A percentile compares a stretch with the other conserved stretches of the same genome.
Conservation (phyloP, 2,329 filamentous ascomycete species). For the Beauveria sp. region DNA sequence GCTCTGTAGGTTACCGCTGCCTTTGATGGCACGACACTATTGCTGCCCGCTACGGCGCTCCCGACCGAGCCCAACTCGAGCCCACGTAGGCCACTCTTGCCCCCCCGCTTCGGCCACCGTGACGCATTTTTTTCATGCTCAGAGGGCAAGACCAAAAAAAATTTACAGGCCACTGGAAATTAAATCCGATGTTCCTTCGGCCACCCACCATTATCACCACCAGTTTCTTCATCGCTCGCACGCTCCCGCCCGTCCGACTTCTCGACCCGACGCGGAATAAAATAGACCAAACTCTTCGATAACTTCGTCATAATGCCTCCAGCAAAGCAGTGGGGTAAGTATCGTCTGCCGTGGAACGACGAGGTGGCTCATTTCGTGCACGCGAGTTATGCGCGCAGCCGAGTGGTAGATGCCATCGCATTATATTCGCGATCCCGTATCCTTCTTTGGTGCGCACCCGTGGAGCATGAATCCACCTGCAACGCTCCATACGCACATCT, state of each 20-base stretch:
- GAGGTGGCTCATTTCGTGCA: not conserved
- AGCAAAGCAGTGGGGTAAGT: slow-evolving; percentile 37
- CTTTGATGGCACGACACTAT: not conserved
- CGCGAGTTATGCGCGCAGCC: not conserved
- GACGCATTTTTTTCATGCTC: not conserved
- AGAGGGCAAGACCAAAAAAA: not conserved
- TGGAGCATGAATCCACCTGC: not conserved
- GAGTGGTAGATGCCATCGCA: not conserved
- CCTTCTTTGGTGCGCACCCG: not conserved
- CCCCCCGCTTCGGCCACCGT: not conserved
- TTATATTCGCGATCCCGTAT: not conserved
- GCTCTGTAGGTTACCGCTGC: too few species aligned
- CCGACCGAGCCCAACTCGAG: not conserved
- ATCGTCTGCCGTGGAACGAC: slow-evolving; percentile 2
- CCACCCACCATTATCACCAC: not conserved
- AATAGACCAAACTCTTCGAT: not conserved
- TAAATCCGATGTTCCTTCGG: not conserved
- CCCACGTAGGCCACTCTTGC: slow-evolving; percentile 4
- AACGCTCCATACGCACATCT: not conserved
- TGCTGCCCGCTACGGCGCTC: not conserved
- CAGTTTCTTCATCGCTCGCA: not conserved
- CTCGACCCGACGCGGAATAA: not conserved
- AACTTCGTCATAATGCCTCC: slow-evolving; percentile 32
- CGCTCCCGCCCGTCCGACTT: not conserved
- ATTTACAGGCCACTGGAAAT: not conserved